phyloP scores from a whole-genome alignment of 2,329 filamentous ascomycete genomes.

The Phialophora expanda region DNA sequence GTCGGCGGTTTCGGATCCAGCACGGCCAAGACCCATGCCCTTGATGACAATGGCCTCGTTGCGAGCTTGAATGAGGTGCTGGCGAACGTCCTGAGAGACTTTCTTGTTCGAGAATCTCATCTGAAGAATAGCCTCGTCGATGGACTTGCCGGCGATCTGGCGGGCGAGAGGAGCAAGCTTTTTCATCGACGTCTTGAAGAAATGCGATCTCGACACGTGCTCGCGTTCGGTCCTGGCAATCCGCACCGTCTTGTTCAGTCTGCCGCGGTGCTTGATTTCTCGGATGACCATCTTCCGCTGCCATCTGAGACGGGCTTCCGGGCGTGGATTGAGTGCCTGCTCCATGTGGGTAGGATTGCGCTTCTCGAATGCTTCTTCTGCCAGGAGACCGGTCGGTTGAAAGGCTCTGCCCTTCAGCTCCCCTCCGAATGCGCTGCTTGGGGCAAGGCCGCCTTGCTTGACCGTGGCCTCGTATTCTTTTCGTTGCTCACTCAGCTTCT shows the following conservation, averaged over 20 bases:
- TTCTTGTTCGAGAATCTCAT: slow-evolving; percentile 97
- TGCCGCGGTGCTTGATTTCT: slow-evolving; percentile 70
- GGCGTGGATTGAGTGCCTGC: slow-evolving; percentile 74
- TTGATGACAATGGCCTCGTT: slow-evolving; percentile 78
- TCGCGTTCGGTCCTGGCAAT: slow-evolving; percentile 70
- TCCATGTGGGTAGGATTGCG: slow-evolving; percentile 63
- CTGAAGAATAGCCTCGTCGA: slow-evolving; percentile 91
- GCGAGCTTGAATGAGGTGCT: slow-evolving; percentile 78
- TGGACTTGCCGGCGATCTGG: slow-evolving; percentile 90
- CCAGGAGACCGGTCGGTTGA: slow-evolving; percentile 12
- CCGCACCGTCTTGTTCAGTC: slow-evolving; percentile 68
- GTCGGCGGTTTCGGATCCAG: neutral
- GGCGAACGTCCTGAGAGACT: slow-evolving; percentile 77
- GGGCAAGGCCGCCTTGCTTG: slow-evolving; percentile 26
- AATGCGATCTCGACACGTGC: slow-evolving; percentile 66
- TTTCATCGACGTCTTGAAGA: slow-evolving; percentile 85
- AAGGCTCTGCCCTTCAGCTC: slow-evolving; percentile 34
- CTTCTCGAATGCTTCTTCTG: slow-evolving; percentile 39
- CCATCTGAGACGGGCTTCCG: slow-evolving; percentile 72
- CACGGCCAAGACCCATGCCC: slow-evolving; percentile 75
- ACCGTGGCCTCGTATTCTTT: slow-evolving; percentile 22
- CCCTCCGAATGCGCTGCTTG: slow-evolving; percentile 26
- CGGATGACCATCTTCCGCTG: slow-evolving; percentile 83
- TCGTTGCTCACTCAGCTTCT: slow-evolving; percentile 21
- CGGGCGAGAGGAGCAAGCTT: slow-evolving; percentile 85